Evolutionary conservation across 1,284 basidiomycete genomes (phyloP).

Genomic region (Thelephora terrestris): DNA sequence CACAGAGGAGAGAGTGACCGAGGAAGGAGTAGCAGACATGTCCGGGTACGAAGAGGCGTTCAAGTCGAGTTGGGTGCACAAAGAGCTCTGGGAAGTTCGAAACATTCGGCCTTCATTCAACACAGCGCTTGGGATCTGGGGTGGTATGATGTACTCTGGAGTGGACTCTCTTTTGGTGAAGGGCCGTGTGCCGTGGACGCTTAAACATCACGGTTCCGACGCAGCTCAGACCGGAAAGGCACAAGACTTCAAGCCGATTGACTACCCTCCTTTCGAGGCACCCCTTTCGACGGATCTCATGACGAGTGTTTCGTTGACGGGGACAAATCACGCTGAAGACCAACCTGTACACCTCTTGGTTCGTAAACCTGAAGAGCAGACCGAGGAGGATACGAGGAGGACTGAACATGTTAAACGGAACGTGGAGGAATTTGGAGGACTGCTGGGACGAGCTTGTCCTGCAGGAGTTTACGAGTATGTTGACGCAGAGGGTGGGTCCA

Average conservation of each 20-base stretch:
- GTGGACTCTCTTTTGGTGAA: slow-evolving; percentile 81
- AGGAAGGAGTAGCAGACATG: slow-evolving; percentile 44
- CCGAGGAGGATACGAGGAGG: slow-evolving; percentile 31
- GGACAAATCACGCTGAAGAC: slow-evolving; percentile 95
- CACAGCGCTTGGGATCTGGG: slow-evolving; percentile 76
- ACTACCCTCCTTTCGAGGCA: slow-evolving; percentile 85
- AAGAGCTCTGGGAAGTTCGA: slow-evolving; percentile 85
- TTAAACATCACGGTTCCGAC: slow-evolving; percentile 65
- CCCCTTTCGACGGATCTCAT: slow-evolving; percentile 92
- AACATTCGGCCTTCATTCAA: slow-evolving; percentile 92
- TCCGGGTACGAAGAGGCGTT: slow-evolving; percentile 67
- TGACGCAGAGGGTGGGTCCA: slow-evolving; percentile 40
- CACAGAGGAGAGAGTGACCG: slow-evolving; percentile 12
- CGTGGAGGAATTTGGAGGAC: slow-evolving; percentile 73
- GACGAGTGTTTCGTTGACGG: slow-evolving; percentile 85
- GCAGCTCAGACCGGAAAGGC: slow-evolving; percentile 67
- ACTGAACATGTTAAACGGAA: slow-evolving; percentile 71
- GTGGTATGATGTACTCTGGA: slow-evolving; percentile 87
- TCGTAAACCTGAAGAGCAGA: slow-evolving; percentile 37
- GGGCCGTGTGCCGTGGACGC: slow-evolving; percentile 90
- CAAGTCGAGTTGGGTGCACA: slow-evolving; percentile 78
- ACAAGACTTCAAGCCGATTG: slow-evolving; percentile 67
- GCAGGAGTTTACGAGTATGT: slow-evolving; percentile 98
- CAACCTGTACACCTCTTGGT: slow-evolving; percentile 87
- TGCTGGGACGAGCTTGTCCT: slow-evolving; percentile 86